Percentiles rank a stretch among this genome's conserved stretches.
Evolutionary conservation across 805 yeast genomes (phyloP).

Genomic region (Wickerhamomyces bisporus): DNA sequence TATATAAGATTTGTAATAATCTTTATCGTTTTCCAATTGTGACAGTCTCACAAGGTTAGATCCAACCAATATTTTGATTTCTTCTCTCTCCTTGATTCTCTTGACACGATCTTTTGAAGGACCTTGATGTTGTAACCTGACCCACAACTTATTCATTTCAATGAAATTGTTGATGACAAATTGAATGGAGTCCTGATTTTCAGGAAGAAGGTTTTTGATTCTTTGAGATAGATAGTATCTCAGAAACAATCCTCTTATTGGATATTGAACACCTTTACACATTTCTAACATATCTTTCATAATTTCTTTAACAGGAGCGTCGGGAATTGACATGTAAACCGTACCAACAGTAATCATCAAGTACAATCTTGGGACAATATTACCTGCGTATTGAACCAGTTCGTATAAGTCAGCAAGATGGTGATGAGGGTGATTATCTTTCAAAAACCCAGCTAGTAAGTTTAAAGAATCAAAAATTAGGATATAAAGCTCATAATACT

Average conservation of each 20-base stretch:
- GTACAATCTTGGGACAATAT: constrained; percentile 85
- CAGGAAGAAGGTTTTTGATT: constrained; percentile 46
- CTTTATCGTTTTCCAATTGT: constrained; percentile 69
- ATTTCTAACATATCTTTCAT: constrained; percentile 96
- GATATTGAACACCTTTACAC: constrained; percentile 96
- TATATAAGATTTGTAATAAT: constrained; percentile 41
- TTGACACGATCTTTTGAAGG: constrained; percentile 75
- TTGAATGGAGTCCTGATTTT: constrained; percentile 60
- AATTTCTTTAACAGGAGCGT: constrained; percentile 78
- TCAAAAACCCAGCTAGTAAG: constrained; percentile 56
- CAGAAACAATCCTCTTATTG: constrained; percentile 84
- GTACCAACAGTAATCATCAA: constrained; percentile 95
- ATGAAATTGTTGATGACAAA: constrained; percentile 83
- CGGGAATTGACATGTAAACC: constrained; percentile 71
- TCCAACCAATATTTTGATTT: constrained; percentile 87
- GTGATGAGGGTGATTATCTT: constrained; percentile 60
- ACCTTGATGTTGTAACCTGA: constrained; percentile 92
- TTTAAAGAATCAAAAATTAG: constrained; percentile 79
- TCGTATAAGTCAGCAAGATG: constrained; percentile 89
- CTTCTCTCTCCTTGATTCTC: constrained; percentile 76
- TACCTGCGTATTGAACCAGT: constrained; percentile 91
- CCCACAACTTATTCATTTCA: constrained; percentile 98
- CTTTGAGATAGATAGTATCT: constrained; percentile 86
- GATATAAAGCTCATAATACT: constrained; percentile 88
- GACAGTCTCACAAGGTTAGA: constrained; percentile 86